A percentile compares a stretch with the other conserved stretches of the same genome.
phyloP scores from a whole-genome alignment of 1,284 basidiomycete genomes.

The Sparassis latifolia region DNA sequence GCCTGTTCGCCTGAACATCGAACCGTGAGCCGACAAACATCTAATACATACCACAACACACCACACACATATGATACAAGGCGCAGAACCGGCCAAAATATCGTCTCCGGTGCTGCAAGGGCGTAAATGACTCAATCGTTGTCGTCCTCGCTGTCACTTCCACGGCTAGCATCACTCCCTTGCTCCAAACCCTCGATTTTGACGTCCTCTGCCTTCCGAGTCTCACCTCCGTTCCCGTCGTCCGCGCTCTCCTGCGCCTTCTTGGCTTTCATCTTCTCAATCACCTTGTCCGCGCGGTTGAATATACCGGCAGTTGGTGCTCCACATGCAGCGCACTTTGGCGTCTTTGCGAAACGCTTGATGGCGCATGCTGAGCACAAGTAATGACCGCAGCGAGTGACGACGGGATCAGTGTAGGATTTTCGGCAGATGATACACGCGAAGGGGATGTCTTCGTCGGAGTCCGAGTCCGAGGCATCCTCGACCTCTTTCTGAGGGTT shows the following conservation, averaged over 20 bases:
- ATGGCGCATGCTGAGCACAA: constrained; percentile 95
- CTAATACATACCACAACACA: too few species aligned
- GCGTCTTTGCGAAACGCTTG: constrained; percentile 88
- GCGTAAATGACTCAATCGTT: constrained; percentile 5
- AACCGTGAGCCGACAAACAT: too few species aligned
- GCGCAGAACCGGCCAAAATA: background rate
- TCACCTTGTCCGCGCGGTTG: constrained; percentile 81
- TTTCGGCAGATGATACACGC: constrained; percentile 96
- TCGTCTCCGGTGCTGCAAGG: background rate
- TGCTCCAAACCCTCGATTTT: constrained; percentile 58
- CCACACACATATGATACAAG: background rate
- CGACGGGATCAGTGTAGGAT: constrained; percentile 90
- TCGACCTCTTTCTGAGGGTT: constrained; percentile 55
- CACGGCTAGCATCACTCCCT: constrained; percentile 30
- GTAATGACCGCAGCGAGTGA: constrained; percentile 96
- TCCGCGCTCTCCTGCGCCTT: constrained; percentile 40
- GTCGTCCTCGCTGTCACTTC: constrained; percentile 25
- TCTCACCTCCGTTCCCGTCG: constrained; percentile 32
- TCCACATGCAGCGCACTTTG: constrained; percentile 94
- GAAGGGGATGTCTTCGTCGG: constrained; percentile 89
- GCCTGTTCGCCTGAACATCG: too few species aligned
- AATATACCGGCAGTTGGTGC: constrained; percentile 92
- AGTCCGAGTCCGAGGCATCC: constrained; percentile 53
- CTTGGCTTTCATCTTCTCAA: constrained; percentile 71
- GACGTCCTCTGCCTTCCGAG: constrained; percentile 33